Conservation (phyloP, 768 basidiomycete species). For the Dacryopinax primogenitus region DNA sequence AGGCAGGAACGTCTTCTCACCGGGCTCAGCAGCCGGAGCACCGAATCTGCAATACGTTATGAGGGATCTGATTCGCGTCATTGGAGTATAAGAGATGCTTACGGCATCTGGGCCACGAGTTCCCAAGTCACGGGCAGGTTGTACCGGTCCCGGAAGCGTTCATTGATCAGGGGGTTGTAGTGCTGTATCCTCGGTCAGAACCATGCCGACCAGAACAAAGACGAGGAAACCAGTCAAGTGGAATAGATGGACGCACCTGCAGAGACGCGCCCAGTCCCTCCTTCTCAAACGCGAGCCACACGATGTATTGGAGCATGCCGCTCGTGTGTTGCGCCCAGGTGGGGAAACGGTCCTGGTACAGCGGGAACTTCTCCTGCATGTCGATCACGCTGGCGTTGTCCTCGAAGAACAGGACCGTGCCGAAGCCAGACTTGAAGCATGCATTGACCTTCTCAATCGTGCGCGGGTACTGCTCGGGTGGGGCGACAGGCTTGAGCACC, state of each 20-base stretch:
- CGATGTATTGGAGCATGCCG: constrained; percentile 25
- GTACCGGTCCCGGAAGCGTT: constrained; percentile 14
- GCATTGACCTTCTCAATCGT: constrained; percentile 19
- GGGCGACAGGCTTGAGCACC: constrained; percentile 17
- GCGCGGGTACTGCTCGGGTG: constrained; percentile 14
- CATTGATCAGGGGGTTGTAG: constrained; percentile 20
- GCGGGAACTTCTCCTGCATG: constrained; percentile 17
- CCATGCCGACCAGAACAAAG: not conserved
- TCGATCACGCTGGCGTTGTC: constrained; percentile 20
- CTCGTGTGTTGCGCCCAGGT: constrained; percentile 23
- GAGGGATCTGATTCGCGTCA: constrained; percentile 20
- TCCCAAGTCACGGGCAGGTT: constrained; percentile 5
- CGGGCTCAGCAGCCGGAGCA: constrained; percentile 20
- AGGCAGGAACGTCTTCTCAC: constrained; percentile 23
- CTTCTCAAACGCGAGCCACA: constrained; percentile 27
- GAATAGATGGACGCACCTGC: constrained; percentile 16
- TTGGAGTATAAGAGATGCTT: constrained; percentile 12
- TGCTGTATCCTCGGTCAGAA: constrained; percentile 14
- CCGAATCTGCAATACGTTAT: constrained; percentile 21
- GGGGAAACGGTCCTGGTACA: constrained; percentile 20
- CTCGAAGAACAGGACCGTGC: constrained; percentile 30
- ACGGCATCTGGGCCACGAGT: constrained; percentile 4
- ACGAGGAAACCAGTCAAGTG: not conserved
- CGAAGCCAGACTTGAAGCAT: constrained; percentile 23
- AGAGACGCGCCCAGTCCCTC: constrained; percentile 28